Percentiles rank a stretch among this genome's conserved stretches.
These are phyloP conservation scores for Pleurostoma richardsiae DNA, from an alignment of 2,329 filamentous ascomycete genomes.

Conservation along the genomic window DNA sequence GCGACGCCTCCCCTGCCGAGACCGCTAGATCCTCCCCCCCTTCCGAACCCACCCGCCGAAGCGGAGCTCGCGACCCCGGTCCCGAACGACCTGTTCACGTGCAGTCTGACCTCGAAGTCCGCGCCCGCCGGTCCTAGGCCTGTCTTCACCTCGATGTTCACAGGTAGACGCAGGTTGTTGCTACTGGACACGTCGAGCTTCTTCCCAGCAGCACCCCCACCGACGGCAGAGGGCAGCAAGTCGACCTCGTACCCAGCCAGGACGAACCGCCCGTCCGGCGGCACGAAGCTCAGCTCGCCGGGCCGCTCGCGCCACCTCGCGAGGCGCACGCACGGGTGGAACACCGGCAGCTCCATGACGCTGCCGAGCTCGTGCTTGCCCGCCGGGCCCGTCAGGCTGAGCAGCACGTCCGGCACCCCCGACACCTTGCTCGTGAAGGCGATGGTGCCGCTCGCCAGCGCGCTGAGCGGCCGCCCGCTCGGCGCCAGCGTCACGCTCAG, in stretches of 20 bases:
- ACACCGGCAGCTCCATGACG: conserved; percentile 83
- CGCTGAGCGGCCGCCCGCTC: conserved; percentile 79
- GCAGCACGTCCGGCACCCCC: conserved; percentile 82
- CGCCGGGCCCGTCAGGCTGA: conserved; percentile 74
- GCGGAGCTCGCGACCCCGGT: conserved; percentile 17
- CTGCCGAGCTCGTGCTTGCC: conserved; percentile 71
- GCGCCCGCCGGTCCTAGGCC: conserved; percentile 68
- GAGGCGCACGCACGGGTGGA: conserved; percentile 90
- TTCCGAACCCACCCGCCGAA: conserved; percentile 30
- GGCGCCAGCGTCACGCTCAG: conserved; percentile 84
- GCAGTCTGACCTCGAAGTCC: conserved; percentile 84
- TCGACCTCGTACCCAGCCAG: conserved; percentile 94
- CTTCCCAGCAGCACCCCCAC: conserved; percentile 10
- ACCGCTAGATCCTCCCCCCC: conserved; percentile 31
- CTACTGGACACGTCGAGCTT: conserved; percentile 49
- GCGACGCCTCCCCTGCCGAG: conserved; percentile 39
- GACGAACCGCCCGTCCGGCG: conserved; percentile 90
- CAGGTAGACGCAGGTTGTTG: conserved; percentile 72
- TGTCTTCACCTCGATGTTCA: conserved; percentile 76
- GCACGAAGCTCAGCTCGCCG: conserved; percentile 91
- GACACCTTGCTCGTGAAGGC: conserved; percentile 95
- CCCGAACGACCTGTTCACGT: conserved; percentile 61
- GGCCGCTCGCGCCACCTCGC: conserved; percentile 85
- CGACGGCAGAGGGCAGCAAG: conserved; percentile 66
- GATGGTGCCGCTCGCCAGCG: conserved; percentile 86